Evolutionary conservation across 257 asterid species (phyloP).

Genomic region (Voacanga thouarsii): DNA sequence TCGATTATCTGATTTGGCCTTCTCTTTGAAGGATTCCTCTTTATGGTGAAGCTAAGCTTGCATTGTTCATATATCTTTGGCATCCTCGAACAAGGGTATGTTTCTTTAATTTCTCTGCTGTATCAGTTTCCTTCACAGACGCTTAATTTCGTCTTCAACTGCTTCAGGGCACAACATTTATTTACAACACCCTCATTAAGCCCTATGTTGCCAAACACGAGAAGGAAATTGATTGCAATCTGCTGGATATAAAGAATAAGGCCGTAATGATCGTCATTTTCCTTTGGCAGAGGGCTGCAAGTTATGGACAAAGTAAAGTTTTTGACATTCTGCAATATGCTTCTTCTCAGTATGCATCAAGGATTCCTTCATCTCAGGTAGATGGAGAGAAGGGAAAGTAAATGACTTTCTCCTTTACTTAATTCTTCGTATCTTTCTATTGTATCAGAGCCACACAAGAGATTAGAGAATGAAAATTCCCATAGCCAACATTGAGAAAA

Average conservation of each 20-base stretch:
- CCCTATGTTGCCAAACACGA: slow-evolving; percentile 43
- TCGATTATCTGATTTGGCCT: not conserved
- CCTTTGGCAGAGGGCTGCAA: slow-evolving; percentile 36
- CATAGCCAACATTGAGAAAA: too few species aligned
- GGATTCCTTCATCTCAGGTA: slow-evolving; percentile 14
- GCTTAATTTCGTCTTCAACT: not conserved
- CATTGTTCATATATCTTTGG: slow-evolving; percentile 55
- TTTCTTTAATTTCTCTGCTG: not conserved
- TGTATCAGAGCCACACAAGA: too few species aligned
- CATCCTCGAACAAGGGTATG: slow-evolving; percentile 51
- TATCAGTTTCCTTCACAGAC: not conserved
- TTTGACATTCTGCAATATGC: slow-evolving; percentile 37
- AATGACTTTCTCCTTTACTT: too few species aligned
- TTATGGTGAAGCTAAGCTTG: slow-evolving; percentile 59
- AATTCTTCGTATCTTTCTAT: too few species aligned
- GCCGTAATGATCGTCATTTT: slow-evolving; percentile 10
- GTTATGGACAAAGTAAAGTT: slow-evolving; percentile 31
- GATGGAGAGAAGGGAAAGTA: not conserved
- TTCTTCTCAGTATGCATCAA: slow-evolving; percentile 33
- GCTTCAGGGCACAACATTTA: slow-evolving; percentile 34
- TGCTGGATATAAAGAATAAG: slow-evolving; percentile 34
- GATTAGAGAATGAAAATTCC: too few species aligned
- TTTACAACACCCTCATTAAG: slow-evolving; percentile 36
- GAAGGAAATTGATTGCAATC: slow-evolving; percentile 39
- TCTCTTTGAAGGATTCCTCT: slow-evolving; percentile 46